These are phyloP conservation scores for Hanseniaspora nectarophila DNA, from an alignment of 805 yeast genomes.

Conservation along the genomic window DNA sequence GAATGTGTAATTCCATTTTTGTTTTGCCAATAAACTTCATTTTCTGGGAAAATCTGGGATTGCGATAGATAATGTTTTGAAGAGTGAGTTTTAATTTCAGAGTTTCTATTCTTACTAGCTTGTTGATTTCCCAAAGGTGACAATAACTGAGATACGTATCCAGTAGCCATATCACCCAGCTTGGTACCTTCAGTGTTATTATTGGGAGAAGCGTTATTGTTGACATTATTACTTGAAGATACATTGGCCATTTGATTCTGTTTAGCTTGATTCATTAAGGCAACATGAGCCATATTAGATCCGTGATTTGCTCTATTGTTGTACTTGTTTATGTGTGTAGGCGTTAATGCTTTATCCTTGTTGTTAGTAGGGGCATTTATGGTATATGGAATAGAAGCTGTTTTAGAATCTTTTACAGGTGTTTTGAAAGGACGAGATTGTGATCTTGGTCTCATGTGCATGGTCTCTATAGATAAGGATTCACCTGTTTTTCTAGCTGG, in stretches of 20 bases:
- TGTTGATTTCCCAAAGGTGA: neutral
- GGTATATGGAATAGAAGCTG: neutral
- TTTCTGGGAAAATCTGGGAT: slow-evolving; percentile 14
- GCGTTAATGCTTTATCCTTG: neutral
- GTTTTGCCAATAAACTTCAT: slow-evolving; percentile 7
- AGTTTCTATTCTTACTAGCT: neutral
- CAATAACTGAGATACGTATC: neutral
- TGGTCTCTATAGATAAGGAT: slow-evolving; percentile 47
- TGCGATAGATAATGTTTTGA: slow-evolving; percentile 6
- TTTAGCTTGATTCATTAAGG: slow-evolving; percentile 1
- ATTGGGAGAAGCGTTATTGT: neutral
- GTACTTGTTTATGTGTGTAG: neutral
- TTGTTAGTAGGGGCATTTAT: neutral
- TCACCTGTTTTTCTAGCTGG: slow-evolving; percentile 74
- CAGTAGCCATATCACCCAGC: neutral
- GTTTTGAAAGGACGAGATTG: slow-evolving; percentile 5
- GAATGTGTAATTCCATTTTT: neutral
- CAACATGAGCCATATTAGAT: slow-evolving; percentile 6
- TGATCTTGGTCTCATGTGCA: slow-evolving; percentile 26
- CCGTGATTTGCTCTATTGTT: neutral
- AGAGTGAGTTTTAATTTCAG: neutral
- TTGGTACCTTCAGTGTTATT: neutral
- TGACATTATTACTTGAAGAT: too few relatives aligned
- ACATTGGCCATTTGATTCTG: neutral
- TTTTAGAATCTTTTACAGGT: neutral